Base-by-base conservation (phyloP, 352 stramenopile species). In the Pythium grandisporangium region DNA sequence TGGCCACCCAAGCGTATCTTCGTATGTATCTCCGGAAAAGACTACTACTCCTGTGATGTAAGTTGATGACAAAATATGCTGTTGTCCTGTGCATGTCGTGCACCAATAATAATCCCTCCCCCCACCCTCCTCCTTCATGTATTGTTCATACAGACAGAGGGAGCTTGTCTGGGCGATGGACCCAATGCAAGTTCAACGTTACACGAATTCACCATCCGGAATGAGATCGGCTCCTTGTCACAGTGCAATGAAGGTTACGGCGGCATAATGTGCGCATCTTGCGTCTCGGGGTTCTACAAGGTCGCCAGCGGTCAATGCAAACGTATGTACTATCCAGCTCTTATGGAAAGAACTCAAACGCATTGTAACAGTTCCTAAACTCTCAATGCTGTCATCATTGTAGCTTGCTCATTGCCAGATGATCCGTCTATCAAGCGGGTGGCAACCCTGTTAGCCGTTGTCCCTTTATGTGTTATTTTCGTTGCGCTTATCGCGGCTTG, bases 21-120 rank as follows among this genome's bases (percentile, higher is more conserved):
- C 44, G 62, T 67, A 10, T 88, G 75, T 14, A 46, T 84, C 2
- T 73, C 71, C 6, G 45, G 55, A 6, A 61, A 66, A 14, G 71
- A 84, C 44, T 84, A 75, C 22, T 88, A 85, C 27, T 13, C 41
- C 0, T 88, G 75, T 32, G 63, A 78, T 40, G 73, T 86, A 68
- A 46, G 67, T 54, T 53, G 36, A 22, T 53, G n/a, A n/a, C n/a
- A n/a, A n/a, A n/a, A n/a, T n/a, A n/a, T n/a, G n/a, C n/a, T n/a
- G n/a, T n/a, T n/a, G n/a, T n/a, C n/a, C n/a, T n/a, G n/a, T n/a
- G n/a, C n/a, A n/a, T n/a, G n/a, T n/a, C n/a, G n/a, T n/a, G n/a
- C n/a, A n/a, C n/a, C n/a, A n/a, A n/a, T n/a, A n/a, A n/a, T n/a
- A n/a, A n/a, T n/a, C n/a, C n/a, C n/a, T n/a, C n/a, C n/a, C n/a